These are phyloP conservation scores for Syzygium oleosum DNA, from an alignment of 345 rosid genomes.

Conservation along the genomic window DNA sequence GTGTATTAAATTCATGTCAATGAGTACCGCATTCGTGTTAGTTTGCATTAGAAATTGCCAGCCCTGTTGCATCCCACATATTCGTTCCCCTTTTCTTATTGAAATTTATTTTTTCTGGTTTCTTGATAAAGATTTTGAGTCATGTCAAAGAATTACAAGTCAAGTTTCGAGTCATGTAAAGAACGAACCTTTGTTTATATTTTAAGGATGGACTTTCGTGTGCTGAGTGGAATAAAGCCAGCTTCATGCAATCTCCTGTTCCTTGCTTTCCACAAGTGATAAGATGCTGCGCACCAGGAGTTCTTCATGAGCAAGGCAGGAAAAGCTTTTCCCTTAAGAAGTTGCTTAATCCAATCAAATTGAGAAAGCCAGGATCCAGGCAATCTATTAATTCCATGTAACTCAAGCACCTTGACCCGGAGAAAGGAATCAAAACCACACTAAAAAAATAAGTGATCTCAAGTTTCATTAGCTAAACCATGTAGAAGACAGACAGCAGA, in stretches of 20 bases:
- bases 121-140: not conserved
- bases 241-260: not conserved
- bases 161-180: not conserved
- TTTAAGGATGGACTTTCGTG: not conserved
- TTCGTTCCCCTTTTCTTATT: not conserved
- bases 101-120: not conserved
- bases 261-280: not conserved
- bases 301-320: not conserved
- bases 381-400: too few species aligned
- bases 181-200: not conserved
- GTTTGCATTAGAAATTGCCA: not conserved
- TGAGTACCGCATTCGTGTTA: not conserved
- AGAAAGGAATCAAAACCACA: too few species aligned
- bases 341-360: not conserved
- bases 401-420: too few species aligned
- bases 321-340: not conserved
- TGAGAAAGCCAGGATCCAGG: not conserved
- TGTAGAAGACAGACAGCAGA: too few species aligned
- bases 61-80: not conserved
- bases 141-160: not conserved
- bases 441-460: too few species aligned
- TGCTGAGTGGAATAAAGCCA: not conserved
- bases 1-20: not conserved
- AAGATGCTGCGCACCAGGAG: not conserved
- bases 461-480: too few species aligned